A percentile compares a stretch with the other conserved stretches of the same genome.
Conservation (phyloP, 768 basidiomycete genomes). For the Podaxis sp. region DNA sequence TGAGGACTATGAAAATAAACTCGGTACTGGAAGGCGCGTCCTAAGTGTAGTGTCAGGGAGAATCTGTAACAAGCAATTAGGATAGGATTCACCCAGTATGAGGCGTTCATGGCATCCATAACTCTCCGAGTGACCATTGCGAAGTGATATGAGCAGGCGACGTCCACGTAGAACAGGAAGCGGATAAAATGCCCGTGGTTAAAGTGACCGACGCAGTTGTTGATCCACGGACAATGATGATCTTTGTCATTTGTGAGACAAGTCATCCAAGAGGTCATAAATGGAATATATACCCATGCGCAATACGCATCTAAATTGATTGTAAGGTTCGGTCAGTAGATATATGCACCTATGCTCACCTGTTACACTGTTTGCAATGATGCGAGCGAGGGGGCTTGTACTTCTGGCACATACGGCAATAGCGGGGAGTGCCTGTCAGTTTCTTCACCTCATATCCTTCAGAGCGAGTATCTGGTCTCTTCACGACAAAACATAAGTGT, state of each 20-base stretch:
- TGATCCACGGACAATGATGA: conserved; percentile 91
- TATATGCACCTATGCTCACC: conserved; percentile 37
- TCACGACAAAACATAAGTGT: conserved; percentile 8
- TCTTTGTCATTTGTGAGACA: conserved; percentile 38
- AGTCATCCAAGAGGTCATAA: not conserved
- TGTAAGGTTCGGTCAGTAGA: conserved; percentile 3
- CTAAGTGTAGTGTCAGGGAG: conserved; percentile 30
- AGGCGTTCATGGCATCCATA: conserved; percentile 33
- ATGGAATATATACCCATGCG: conserved; percentile 67
- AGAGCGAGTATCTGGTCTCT: conserved; percentile 71
- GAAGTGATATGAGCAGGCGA: conserved; percentile 86
- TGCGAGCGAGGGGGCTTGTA: conserved; percentile 90
- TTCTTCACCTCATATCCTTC: conserved; percentile 91
- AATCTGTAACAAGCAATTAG: not conserved
- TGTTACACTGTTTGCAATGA: conserved; percentile 87
- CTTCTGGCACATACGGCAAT: conserved; percentile 79
- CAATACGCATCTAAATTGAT: conserved; percentile 61
- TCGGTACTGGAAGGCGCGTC: conserved; percentile 64
- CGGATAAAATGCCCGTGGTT: conserved; percentile 89
- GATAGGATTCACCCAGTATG: conserved; percentile 47
- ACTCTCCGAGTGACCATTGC: conserved; percentile 75
- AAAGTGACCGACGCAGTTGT: conserved; percentile 91
- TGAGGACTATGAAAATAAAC: conserved; percentile 82
- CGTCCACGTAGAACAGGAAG: conserved; percentile 88
- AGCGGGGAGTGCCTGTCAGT: conserved; percentile 75